Evolutionary conservation across 202 grass and related monocot species (phyloP), one percentile per base, ranked within the genome.

Genomic region (Miscanthus sacchariflorus): DNA sequence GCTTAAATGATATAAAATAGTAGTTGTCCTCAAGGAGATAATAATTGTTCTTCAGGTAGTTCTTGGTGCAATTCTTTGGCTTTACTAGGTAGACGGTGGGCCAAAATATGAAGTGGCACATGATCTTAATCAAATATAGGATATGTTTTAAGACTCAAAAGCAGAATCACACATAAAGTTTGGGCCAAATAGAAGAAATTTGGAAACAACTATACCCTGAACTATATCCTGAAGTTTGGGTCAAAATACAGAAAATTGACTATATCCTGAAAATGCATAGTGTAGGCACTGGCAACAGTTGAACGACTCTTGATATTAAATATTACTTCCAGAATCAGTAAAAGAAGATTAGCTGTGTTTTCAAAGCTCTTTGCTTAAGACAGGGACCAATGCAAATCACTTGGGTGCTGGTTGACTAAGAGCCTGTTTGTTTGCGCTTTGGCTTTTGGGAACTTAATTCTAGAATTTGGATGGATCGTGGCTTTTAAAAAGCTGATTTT

Each of bases 241-340:
- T 84, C 17, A 74, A 76, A 74, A 83, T 73, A 83, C 11, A 76
- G 49, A 68, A 84, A 68, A 6, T 75, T 30, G 40, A 84, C n/a
- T 50, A 42, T 30, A 70, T 69, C 27, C 80, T 83, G 50, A 67
- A 61, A 65, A 79, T 74, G 56, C 36, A 46, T 78, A 79, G 15
- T 25, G 36, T 43, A 61, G 46, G 35, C 21, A 12, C 0, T 12
- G 14, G 52, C 50, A 40, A 59, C 5, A 61, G 76, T 61, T 23
- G 10, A 38, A 59, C 24, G 2, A 52, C 14, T 50, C 18, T 9
- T 35, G 42, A 8, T 25, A 45, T 27, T 13, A 30, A 76, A 76
- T 30, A 52, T 52, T 76, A 14, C 7, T 76, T 1, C 12, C 0
- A 5, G 46, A 49, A 49, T 49, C 46, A 17, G 49, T 52, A 52